Evolutionary conservation across 306 rosid species (phyloP).

Genomic region (Quercus variabilis): DNA sequence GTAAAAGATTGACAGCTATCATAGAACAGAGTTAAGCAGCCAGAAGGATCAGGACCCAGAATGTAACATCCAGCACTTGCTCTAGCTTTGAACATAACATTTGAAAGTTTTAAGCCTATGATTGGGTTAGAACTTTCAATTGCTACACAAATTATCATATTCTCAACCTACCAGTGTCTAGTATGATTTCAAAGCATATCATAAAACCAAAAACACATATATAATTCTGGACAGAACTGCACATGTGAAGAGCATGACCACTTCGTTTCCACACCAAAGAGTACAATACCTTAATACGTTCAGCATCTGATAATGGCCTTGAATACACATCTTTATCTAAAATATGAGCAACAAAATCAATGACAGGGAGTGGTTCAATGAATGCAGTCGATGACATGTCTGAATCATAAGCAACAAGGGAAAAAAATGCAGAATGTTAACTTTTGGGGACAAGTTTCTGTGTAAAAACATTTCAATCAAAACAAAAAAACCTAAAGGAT

Average conservation of each 20-base stretch:
- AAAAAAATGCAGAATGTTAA: background rate
- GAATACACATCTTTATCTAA: conserved; percentile 44
- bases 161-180: too few species aligned
- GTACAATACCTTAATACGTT: conserved; percentile 44
- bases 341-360: conserved; percentile 52
- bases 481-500: background rate
- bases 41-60: background rate
- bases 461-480: background rate
- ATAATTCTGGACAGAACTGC: background rate
- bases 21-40: background rate
- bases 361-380: conserved; percentile 52
- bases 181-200: background rate
- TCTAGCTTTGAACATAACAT: background rate
- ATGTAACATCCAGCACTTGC: background rate
- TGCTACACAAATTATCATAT: too few species aligned
- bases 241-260: background rate
- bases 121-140: background rate
- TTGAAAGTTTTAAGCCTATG: too few species aligned
- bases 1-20: background rate
- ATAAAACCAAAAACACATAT: background rate
- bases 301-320: conserved; percentile 45
- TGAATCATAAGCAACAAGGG: conserved; percentile 4
- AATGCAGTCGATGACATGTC: conserved; percentile 53
- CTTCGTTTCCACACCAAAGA: background rate
- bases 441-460: background rate